Conservation (phyloP, 2,329 filamentous ascomycete species). For the Paracoccidioides lutzii region DNA sequence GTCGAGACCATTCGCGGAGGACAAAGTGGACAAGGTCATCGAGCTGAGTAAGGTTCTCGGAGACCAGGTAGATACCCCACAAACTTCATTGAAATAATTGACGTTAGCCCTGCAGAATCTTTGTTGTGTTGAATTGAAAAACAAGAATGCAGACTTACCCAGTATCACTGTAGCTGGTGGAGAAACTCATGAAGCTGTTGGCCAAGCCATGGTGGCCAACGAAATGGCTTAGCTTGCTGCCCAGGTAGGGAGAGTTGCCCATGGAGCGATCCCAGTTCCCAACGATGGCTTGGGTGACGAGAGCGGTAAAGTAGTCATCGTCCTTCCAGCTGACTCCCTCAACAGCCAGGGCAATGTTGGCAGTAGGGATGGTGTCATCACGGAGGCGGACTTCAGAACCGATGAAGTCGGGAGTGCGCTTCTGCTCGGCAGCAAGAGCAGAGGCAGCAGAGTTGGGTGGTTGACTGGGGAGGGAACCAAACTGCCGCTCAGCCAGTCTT, state of each 20-base stretch:
- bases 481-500: slow-evolving; percentile 92
- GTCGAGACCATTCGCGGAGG: slow-evolving; percentile 93
- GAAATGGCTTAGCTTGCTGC: slow-evolving; percentile 93
- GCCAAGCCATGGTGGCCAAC: slow-evolving; percentile 90
- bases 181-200: slow-evolving; percentile 99
- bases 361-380: slow-evolving; percentile 89
- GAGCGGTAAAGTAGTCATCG: slow-evolving; percentile 95
- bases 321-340: slow-evolving; percentile 99
- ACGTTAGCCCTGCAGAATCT: background rate
- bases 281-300: slow-evolving; percentile 95
- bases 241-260: slow-evolving; percentile 92
- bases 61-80: slow-evolving; percentile 98
- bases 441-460: slow-evolving; percentile 63
- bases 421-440: slow-evolving; percentile 56
- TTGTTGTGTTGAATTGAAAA: background rate
- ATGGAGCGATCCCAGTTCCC: slow-evolving; percentile 99
- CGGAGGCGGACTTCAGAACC: slow-evolving; percentile 91
- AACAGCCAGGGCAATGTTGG: slow-evolving; percentile 95
- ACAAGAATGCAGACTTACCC: slow-evolving; percentile 51
- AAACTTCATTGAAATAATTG: slow-evolving; percentile 47
- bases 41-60: slow-evolving; percentile 72
- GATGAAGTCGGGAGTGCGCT: slow-evolving; percentile 86
- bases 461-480: slow-evolving; percentile 62
- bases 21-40: slow-evolving; percentile 98
- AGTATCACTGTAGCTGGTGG: slow-evolving; percentile 97